Base-by-base conservation (phyloP, 495 filamentous ascomycete genomes). In the Bathelium albidoporum region DNA sequence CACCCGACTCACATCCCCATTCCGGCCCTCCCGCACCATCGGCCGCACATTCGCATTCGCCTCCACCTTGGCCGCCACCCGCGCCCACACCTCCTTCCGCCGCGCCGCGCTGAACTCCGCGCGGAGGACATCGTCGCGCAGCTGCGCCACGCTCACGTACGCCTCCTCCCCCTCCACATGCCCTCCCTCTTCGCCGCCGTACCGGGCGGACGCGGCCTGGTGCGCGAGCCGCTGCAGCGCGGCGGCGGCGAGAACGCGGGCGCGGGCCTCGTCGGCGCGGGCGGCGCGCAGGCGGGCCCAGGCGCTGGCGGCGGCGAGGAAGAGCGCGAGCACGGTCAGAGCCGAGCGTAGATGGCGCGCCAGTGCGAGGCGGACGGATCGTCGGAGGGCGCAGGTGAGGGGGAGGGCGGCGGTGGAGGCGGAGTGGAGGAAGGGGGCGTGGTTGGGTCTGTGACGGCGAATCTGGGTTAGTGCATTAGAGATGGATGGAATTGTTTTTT, bases 301-400 rank as follows among this genome's bases (percentile, higher is more conserved):
- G 28, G 75, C 79, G 71, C 89, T 90, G 52, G 79, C 64, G 12
- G 81, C 63, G 16, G 74, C 71, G 24, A 78, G 64, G 29, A 83
- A 36, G n/a, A 80, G 62, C 2, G 86, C 55, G 44, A 83, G 75
- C 75, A 94, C 69, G 81, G 84, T 70, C 80, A 83, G 81, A 96
- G 97, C 83, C 82, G 87, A 79, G 84, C 95, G 79, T 90, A 94
- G 85, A 96, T 97, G 83, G 87, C 88, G 82, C 82, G 89, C 86
- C 89, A 96, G 75, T 81, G 93, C 84, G 85, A 89, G 87, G 80
- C 89, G 84, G 83, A 95, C 77, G 79, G 90, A 91, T 79, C 92
- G 85, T 79, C 83, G 84, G 89, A 92, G 69, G 78, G 89, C 84
- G 80, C 95, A 99, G 78, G 75, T 70, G 86, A 96, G 80, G 77